Percentiles rank a stretch among this genome's conserved stretches.
Conservation (phyloP, 2,329 filamentous ascomycete genomes). For the Colletotrichum graminicola region DNA sequence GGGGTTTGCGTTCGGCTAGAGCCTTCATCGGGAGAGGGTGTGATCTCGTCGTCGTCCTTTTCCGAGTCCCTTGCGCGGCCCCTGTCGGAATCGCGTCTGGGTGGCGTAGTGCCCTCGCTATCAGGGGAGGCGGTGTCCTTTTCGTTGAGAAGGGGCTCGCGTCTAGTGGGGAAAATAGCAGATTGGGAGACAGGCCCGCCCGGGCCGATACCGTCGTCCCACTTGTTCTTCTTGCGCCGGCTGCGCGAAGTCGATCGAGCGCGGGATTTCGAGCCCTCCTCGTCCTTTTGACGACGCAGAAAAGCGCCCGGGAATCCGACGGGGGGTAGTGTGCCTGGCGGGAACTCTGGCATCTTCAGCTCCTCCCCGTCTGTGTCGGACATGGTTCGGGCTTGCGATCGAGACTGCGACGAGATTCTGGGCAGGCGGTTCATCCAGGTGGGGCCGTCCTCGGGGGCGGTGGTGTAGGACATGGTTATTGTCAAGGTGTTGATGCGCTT, state of each 20-base stretch:
- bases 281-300: conserved; percentile 84
- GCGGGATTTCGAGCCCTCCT: conserved; percentile 65
- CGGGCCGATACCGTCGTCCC: conserved; percentile 78
- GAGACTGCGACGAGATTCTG: conserved; percentile 73
- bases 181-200: conserved; percentile 92
- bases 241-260: conserved; percentile 66
- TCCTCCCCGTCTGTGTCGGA: conserved; percentile 81
- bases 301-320: conserved; percentile 81
- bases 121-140: conserved; percentile 44
- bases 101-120: conserved; percentile 36
- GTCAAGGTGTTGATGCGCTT: conserved; percentile 98
- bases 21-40: conserved; percentile 33
- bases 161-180: conserved; percentile 80
- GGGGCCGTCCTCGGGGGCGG: conserved; percentile 87
- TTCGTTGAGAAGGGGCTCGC: conserved; percentile 47
- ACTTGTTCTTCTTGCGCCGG: conserved; percentile 73
- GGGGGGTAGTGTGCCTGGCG: conserved; percentile 79
- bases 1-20: conserved; percentile 35
- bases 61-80: conserved; percentile 34
- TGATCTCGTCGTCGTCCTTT: conserved; percentile 33
- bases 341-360: conserved; percentile 69
- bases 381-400: conserved; percentile 87
- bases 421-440: conserved; percentile 96
- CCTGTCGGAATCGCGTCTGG: conserved; percentile 31
- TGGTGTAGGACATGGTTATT: conserved; percentile 95